Conservation (phyloP, 805 yeast species). For the Dipodascopsis uninucleata region DNA sequence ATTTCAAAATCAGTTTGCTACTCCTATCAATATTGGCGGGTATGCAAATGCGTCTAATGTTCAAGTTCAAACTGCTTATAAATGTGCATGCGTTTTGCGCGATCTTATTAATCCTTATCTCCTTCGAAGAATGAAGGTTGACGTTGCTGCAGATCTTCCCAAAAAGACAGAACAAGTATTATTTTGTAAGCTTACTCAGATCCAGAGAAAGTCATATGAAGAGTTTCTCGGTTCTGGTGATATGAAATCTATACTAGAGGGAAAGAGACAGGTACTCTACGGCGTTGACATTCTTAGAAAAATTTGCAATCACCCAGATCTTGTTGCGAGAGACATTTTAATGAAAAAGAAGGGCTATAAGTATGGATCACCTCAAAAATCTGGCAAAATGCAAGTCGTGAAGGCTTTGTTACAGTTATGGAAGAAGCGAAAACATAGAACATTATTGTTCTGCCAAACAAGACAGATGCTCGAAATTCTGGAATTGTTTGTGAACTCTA, state of each 20-base stretch:
- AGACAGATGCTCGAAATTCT: slow-evolving; percentile 89
- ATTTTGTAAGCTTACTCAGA: slow-evolving; percentile 78
- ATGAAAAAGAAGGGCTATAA: slow-evolving; percentile 33
- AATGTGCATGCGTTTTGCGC: slow-evolving; percentile 86
- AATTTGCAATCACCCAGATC: slow-evolving; percentile 94
- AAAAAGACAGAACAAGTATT: slow-evolving; percentile 90
- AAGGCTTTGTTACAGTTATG: slow-evolving; percentile 70
- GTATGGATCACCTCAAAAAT: slow-evolving; percentile 48
- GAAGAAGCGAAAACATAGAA: slow-evolving; percentile 72
- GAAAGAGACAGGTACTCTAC: slow-evolving; percentile 74
- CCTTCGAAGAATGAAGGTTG: slow-evolving; percentile 80
- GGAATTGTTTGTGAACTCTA: slow-evolving; percentile 56
- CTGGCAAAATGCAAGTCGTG: slow-evolving; percentile 91
- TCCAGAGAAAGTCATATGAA: slow-evolving; percentile 70
- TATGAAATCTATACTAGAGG: slow-evolving; percentile 62
- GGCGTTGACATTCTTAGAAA: slow-evolving; percentile 89
- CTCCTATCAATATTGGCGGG: slow-evolving; percentile 95
- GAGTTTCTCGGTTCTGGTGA: slow-evolving; percentile 76
- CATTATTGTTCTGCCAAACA: slow-evolving; percentile 86
- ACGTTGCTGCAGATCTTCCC: slow-evolving; percentile 93
- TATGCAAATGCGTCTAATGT: slow-evolving; percentile 95
- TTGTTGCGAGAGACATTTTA: slow-evolving; percentile 49
- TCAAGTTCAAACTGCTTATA: slow-evolving; percentile 93
- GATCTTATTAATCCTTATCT: slow-evolving; percentile 88
- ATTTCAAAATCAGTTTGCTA: slow-evolving; percentile 85